These are phyloP conservation scores for Grosmannia huntii DNA, from an alignment of 2,329 filamentous ascomycete species.

Conservation along the genomic window DNA sequence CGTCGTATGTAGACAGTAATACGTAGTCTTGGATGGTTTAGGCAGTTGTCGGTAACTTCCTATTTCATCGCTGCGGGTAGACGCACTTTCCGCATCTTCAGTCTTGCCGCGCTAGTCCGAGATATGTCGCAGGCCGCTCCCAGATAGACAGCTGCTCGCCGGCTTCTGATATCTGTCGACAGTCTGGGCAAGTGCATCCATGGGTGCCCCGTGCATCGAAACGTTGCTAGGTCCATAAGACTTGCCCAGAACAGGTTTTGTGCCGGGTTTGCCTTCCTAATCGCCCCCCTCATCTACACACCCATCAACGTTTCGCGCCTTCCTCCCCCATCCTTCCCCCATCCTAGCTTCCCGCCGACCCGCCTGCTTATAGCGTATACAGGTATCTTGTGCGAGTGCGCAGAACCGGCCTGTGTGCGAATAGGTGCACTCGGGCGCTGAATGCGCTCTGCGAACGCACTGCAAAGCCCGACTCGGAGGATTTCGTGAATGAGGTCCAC, in stretches of 20 bases:
- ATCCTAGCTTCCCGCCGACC: too few species aligned
- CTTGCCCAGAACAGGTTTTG: background rate
- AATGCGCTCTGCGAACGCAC: background rate
- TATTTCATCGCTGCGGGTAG: background rate
- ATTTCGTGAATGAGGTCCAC: background rate
- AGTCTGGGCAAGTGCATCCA: background rate
- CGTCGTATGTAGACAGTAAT: too few species aligned
- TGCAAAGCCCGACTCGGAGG: background rate
- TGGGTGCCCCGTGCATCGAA: background rate
- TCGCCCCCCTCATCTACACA: too few species aligned
- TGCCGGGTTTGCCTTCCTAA: background rate
- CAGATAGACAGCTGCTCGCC: too few species aligned
- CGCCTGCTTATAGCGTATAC: background rate
- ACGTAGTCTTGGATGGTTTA: too few species aligned
- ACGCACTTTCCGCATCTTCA: background rate
- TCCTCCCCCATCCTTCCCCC: too few species aligned
- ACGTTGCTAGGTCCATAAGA: background rate
- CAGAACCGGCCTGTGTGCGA: too few species aligned
- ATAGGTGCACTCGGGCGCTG: background rate
- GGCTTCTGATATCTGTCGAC: background rate
- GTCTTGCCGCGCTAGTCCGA: too few species aligned
- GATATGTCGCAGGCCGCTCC: background rate
- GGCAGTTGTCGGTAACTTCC: background rate
- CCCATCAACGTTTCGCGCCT: too few species aligned
- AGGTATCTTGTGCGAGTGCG: background rate